Evolutionary conservation across 768 basidiomycete genomes (phyloP).

Genomic region (Lactarius trivialis): DNA sequence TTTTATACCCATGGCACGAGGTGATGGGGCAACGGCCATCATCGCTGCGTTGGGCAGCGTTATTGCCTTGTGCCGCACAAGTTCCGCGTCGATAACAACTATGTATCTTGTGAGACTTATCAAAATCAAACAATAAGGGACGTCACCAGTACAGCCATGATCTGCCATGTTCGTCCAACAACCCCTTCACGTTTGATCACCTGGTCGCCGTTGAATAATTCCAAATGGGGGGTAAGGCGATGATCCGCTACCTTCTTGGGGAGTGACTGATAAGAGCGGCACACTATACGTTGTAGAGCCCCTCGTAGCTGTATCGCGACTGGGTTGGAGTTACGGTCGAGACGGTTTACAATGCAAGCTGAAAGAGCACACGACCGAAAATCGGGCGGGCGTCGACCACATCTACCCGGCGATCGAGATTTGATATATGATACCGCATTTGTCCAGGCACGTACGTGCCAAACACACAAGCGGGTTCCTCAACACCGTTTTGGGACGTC

Average conservation of each 20-base stretch:
- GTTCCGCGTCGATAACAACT: not conserved
- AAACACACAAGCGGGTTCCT: not conserved
- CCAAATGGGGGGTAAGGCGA: not conserved
- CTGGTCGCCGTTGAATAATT: not conserved
- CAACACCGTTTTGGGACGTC: slow-evolving; percentile 20
- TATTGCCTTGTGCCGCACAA: not conserved
- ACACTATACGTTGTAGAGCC: not conserved
- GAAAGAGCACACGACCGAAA: not conserved
- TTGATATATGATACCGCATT: not conserved
- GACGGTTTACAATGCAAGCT: not conserved
- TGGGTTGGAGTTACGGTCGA: not conserved
- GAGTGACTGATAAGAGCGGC: not conserved
- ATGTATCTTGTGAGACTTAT: not conserved
- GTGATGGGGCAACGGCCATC: not conserved
- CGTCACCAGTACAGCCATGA: not conserved
- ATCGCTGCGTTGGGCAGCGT: not conserved
- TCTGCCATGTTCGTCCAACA: not conserved
- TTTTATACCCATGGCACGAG: not conserved
- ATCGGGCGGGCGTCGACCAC: not conserved
- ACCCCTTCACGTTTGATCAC: not conserved
- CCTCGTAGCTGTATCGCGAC: not conserved
- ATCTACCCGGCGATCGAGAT: not conserved
- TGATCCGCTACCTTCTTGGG: not conserved
- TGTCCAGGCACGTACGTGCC: not conserved
- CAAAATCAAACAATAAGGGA: not conserved